Evolutionary conservation across 495 filamentous ascomycete species (phyloP).

Genomic region (Delitschia confertaspora): DNA sequence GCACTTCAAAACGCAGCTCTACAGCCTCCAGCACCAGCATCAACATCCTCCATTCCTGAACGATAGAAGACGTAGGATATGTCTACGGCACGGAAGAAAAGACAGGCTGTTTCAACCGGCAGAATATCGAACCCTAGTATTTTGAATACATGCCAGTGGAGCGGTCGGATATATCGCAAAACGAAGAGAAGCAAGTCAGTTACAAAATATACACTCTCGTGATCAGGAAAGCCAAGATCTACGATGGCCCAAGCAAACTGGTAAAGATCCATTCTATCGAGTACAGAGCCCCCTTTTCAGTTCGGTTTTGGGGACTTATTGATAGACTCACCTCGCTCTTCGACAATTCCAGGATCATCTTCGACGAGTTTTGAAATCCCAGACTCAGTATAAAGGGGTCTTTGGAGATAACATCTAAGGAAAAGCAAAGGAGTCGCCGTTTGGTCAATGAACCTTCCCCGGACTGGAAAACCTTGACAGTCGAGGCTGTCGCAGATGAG

Average conservation of each 20-base stretch:
- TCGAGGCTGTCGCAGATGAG: conserved; percentile 35
- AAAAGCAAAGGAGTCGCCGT: conserved; percentile 37
- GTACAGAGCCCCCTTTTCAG: conserved; percentile 58
- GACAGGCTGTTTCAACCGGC: conserved; percentile 37
- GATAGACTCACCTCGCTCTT: conserved; percentile 39
- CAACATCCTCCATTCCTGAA: too few relatives aligned
- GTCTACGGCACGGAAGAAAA: conserved; percentile 37
- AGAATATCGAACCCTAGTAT: conserved; percentile 38
- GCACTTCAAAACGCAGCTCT: too few relatives aligned
- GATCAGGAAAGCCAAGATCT: conserved; percentile 44
- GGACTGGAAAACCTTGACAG: conserved; percentile 37
- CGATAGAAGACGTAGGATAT: too few relatives aligned
- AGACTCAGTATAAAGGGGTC: conserved; percentile 35
- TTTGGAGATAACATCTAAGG: conserved; percentile 52
- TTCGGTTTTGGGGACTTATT: too few relatives aligned
- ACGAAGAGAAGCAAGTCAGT: conserved; percentile 45
- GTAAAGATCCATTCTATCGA: conserved; percentile 51
- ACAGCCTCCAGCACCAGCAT: too few relatives aligned
- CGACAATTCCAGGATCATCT: conserved; percentile 43
- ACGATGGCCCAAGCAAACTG: conserved; percentile 52
- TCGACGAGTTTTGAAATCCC: conserved; percentile 45
- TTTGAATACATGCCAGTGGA: conserved; percentile 43
- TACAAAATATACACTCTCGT: conserved; percentile 46
- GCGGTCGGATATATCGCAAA: too few relatives aligned
- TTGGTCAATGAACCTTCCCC: conserved; percentile 37